Conservation (phyloP, 306 rosid species). For the Vachellia pachyceras region DNA sequence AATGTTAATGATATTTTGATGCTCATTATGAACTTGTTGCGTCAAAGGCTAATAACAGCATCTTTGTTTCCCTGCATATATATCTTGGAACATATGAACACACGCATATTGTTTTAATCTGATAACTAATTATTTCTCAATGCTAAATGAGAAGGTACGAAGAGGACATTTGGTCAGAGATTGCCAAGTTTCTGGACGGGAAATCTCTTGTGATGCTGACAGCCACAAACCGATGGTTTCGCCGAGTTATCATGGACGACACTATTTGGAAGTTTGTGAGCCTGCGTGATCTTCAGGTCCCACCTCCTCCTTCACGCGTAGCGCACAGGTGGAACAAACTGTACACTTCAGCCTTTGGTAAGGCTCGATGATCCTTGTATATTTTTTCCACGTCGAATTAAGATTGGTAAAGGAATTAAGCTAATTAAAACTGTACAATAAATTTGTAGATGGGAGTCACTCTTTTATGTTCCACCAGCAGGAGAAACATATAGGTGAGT, state of each 20-base stretch:
- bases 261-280: conserved; percentile 79
- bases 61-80: not conserved
- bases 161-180: conserved; percentile 92
- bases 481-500: conserved; percentile 91
- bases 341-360: conserved; percentile 81
- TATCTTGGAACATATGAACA: not conserved
- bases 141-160: conserved; percentile 64
- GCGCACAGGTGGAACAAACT: conserved; percentile 75
- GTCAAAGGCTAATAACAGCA: not conserved
- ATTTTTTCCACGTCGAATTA: conserved; percentile 12
- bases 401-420: conserved; percentile 11
- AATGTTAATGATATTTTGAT: not conserved
- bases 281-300: conserved; percentile 89
- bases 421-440: conserved; percentile 23
- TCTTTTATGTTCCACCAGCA: conserved; percentile 82
- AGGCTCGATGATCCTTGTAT: conserved; percentile 11
- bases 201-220: conserved; percentile 85
- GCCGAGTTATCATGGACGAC: conserved; percentile 68
- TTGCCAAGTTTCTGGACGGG: conserved; percentile 81
- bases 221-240: conserved; percentile 82
- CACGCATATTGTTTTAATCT: conserved; percentile 13
- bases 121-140: conserved; percentile 17
- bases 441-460: conserved; percentile 84
- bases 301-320: conserved; percentile 59
- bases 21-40: not conserved